Conservation (phyloP, 495 filamentous ascomycete species). For the Penicillium odoratum region DNA sequence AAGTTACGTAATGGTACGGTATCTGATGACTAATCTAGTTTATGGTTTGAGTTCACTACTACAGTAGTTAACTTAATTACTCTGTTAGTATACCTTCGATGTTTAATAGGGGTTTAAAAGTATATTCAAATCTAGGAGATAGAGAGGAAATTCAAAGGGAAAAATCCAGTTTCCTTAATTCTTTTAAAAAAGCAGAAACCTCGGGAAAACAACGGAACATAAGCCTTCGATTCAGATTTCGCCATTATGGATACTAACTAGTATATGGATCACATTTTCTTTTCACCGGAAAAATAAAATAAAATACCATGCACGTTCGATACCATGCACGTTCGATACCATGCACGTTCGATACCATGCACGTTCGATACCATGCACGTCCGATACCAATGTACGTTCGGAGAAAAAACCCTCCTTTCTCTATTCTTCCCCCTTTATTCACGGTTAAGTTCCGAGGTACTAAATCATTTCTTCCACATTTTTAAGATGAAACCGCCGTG, state of each 20-base stretch:
- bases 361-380: no score
- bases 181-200: background rate
- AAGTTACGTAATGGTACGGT: slow-evolving; percentile 7
- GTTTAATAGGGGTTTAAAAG: no score
- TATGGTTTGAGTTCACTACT: no score
- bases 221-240: no score
- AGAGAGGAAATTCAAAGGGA: background rate
- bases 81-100: no score
- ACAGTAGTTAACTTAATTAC: no score
- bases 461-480: background rate
- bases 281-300: background rate
- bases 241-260: no score
- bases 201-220: background rate
- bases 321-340: no score
- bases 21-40: background rate
- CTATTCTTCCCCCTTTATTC: background rate
- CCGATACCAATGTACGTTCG: background rate
- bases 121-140: background rate
- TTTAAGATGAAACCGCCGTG: slow-evolving; percentile 7
- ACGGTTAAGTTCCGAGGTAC: slow-evolving; percentile 4
- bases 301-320: background rate
- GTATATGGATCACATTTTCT: background rate
- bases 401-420: background rate
- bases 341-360: no score
- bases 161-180: background rate